Base-by-base conservation (phyloP, 345 rosid genomes). In the Kernera saxatilis region DNA sequence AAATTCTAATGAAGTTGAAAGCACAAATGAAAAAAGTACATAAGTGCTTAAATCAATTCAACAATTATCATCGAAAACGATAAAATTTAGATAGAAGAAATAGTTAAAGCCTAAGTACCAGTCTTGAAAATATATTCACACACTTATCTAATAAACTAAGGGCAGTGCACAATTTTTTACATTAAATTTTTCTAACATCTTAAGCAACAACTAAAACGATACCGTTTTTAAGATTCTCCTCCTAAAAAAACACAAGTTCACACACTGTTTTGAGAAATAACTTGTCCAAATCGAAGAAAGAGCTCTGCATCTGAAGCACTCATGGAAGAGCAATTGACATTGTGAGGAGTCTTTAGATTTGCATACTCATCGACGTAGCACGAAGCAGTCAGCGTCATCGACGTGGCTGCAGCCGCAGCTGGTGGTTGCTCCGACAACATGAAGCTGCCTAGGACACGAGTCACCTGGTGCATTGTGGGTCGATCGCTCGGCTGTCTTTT, bases 281-380 rank as follows among this genome's bases (percentile, higher is more conserved):
- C 97, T 86, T 94, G 93, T 8, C 96, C 99, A 35, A 94, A 91
- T 48, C 89, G 89, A 5, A 84, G 85, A 79, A 94, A 91, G 55
- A 91, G 96, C 54, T 94, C 92, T 2, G 96, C 98, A 73, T 94
- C 98, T 4, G 98, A 87, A 33, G 98, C 86, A 84, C 99, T 89
- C 89, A 89, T 89, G 1, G 99, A 84, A n/a, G 98, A 88, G 59
- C 87, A 91, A 27, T 85, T 87, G 15, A 91, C 82, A 79, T 87
- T 32, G 70, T 89, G 92, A 9, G 99, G 89, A 46, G 93, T 71
- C 83, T 87, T 94, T 39, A 94, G 87, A 78, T 89, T 88, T 40
- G 99, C 89, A 66, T 91, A 88, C 82, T 91, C 96, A 25, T 94
- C 96, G 56, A 74, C 83, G 76, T 91, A 89, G 81, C 85, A 87